Conservation (phyloP, 345 rosid genomes). For the Eucalyptus brandiana region DNA sequence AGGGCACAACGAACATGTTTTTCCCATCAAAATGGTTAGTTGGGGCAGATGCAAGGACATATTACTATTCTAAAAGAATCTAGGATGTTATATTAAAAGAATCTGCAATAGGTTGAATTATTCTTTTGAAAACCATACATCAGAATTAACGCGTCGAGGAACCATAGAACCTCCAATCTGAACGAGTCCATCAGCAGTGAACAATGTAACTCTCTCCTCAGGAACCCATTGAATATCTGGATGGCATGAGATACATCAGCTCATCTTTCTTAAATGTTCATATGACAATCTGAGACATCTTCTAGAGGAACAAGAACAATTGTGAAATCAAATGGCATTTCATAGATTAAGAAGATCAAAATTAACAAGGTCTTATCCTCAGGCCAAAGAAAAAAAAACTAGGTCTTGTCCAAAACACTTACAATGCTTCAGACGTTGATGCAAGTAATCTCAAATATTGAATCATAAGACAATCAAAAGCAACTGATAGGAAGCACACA, state of each 20-base stretch:
- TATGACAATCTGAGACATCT: background rate
- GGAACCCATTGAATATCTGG: constrained; percentile 74
- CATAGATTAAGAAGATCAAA: background rate
- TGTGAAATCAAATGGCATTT: background rate
- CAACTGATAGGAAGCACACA: background rate
- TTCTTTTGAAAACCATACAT: constrained; percentile 18
- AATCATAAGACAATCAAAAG: background rate
- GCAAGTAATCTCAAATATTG: background rate
- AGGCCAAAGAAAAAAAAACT: background rate
- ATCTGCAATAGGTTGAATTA: background rate
- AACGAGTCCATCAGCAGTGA: constrained; percentile 78
- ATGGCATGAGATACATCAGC: background rate
- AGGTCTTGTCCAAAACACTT: background rate
- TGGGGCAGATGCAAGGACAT: background rate
- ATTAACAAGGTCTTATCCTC: background rate
- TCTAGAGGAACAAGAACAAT: background rate
- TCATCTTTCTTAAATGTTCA: background rate
- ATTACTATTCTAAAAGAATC: background rate
- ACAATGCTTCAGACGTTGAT: background rate
- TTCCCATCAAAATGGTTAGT: background rate
- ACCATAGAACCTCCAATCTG: constrained; percentile 88
- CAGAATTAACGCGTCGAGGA: constrained; percentile 48
- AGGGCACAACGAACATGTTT: background rate
- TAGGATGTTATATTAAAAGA: background rate
- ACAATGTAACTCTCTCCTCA: constrained; percentile 72